A percentile compares a stretch with the other conserved stretches of the same genome.
phyloP scores from a whole-genome alignment of 179 eudicot species.

The Corrigiola litoralis region DNA sequence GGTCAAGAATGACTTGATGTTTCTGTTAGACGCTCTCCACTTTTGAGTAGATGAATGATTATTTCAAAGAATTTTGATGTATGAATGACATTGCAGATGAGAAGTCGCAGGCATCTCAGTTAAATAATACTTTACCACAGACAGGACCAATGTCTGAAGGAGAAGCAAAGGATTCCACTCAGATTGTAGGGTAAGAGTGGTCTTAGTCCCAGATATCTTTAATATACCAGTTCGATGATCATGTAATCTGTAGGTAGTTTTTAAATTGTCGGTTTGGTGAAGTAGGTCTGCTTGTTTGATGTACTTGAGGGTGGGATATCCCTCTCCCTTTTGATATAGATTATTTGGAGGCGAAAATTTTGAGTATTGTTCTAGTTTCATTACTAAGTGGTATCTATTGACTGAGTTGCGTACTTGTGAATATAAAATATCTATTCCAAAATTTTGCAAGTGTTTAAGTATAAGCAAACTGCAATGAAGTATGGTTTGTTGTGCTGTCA shows the following conservation, averaged over 20 bases:
- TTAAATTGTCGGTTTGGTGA: background rate
- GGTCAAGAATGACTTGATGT: constrained; percentile 4
- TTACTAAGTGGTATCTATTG: background rate
- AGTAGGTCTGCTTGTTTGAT: background rate
- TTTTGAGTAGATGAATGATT: constrained; percentile 10
- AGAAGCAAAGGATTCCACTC: constrained; percentile 33
- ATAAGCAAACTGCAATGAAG: background rate
- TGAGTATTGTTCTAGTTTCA: background rate
- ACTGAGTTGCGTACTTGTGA: background rate
- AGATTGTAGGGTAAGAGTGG: constrained; percentile 80
- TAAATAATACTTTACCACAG: constrained; percentile 28
- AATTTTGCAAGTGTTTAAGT: background rate
- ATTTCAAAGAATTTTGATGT: constrained; percentile 33
- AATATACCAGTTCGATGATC: background rate
- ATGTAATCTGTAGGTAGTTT: background rate
- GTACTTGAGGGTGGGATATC: background rate
- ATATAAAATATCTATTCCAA: background rate
- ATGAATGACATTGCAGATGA: constrained; percentile 72
- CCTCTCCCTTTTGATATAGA: background rate
- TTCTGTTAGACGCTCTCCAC: background rate
- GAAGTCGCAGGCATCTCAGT: constrained; percentile 55
- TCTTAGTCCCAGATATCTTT: constrained; percentile 10
- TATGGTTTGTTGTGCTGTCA: background rate
- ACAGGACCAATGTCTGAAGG: constrained; percentile 25
- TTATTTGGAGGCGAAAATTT: background rate